A percentile compares a stretch with the other conserved stretches of the same genome.
These are phyloP conservation scores for Daphne laureola DNA, from an alignment of 441 rosid species.

Conservation along the genomic window DNA sequence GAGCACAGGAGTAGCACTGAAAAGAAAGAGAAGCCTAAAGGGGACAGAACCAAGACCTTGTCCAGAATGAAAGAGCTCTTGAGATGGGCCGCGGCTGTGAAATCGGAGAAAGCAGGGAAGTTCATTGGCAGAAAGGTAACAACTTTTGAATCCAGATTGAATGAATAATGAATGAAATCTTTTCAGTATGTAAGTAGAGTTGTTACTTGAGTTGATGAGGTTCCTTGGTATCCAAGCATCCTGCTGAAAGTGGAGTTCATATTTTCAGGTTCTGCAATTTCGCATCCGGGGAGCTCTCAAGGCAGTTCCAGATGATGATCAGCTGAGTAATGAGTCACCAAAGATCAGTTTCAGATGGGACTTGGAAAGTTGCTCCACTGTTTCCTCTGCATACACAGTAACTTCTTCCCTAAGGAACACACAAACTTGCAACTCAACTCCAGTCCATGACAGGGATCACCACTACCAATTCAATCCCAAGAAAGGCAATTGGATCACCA, in stretches of 20 bases:
- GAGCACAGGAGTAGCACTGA: slow-evolving; percentile 15
- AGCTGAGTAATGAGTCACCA: slow-evolving; percentile 44
- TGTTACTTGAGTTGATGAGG: not conserved
- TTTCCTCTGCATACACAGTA: slow-evolving; percentile 36
- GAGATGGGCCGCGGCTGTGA: slow-evolving; percentile 67
- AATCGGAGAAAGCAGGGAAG: slow-evolving; percentile 53
- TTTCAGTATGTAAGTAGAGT: not conserved
- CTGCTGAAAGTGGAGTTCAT: not conserved
- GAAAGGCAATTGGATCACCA: slow-evolving; percentile 88
- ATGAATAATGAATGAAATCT: not conserved
- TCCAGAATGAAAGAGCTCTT: slow-evolving; percentile 68
- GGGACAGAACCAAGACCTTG: slow-evolving; percentile 40
- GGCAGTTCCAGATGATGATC: slow-evolving; percentile 40
- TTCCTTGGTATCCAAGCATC: not conserved
- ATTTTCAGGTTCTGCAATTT: slow-evolving; percentile 43
- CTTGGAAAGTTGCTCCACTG: slow-evolving; percentile 55
- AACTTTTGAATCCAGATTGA: not conserved
- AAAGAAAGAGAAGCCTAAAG: slow-evolving; percentile 31
- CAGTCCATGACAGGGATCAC: slow-evolving; percentile 21
- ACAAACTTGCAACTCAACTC: slow-evolving; percentile 30
- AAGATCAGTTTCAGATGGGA: slow-evolving; percentile 81
- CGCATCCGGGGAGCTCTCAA: slow-evolving; percentile 41
- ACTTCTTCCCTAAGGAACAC: slow-evolving; percentile 37
- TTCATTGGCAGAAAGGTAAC: slow-evolving; percentile 54
- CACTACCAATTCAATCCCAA: slow-evolving; percentile 14